Evolutionary conservation across 1,139 yeast species (phyloP).

Genomic region (Debaryomycetaceae sp.): DNA sequence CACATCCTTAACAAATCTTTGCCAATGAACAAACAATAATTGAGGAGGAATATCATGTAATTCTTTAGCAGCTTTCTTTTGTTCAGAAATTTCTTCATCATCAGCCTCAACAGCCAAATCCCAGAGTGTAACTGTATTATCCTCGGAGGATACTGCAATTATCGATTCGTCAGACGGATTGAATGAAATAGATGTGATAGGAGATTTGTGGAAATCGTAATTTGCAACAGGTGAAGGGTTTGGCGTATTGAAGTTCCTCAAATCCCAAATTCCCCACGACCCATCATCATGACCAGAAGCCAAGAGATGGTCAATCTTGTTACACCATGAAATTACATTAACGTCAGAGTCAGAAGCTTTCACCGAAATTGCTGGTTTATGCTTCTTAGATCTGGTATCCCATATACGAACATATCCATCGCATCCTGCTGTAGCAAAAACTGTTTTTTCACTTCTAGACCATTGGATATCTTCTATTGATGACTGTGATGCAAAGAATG

Average conservation of each 20-base stretch:
- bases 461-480: constrained; percentile 96
- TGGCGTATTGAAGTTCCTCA: constrained; percentile 73
- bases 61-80: constrained; percentile 68
- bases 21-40: constrained; percentile 96
- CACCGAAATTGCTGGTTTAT: constrained; percentile 84
- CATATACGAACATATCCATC: constrained; percentile 93
- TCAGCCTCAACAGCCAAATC: constrained; percentile 96
- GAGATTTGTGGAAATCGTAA: constrained; percentile 91
- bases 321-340: constrained; percentile 95
- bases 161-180: constrained; percentile 95
- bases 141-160: constrained; percentile 93
- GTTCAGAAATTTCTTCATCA: constrained; percentile 87
- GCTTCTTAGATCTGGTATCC: constrained; percentile 94
- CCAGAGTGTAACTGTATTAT: constrained; percentile 96
- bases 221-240: constrained; percentile 80
- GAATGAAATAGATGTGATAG: constrained; percentile 90
- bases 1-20: constrained; percentile 93
- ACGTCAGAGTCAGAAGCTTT: constrained; percentile 83
- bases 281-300: constrained; percentile 99
- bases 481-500: constrained; percentile 66
- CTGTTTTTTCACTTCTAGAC: constrained; percentile 90
- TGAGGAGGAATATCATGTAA: constrained; percentile 93
- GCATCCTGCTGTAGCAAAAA: constrained; percentile 88
- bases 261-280: constrained; percentile 96
- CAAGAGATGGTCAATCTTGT: constrained; percentile 75